Percentiles rank a stretch among this genome's conserved stretches.
phyloP scores from a whole-genome alignment of 1,284 basidiomycete species.

The Sanghuangporus baumii region DNA sequence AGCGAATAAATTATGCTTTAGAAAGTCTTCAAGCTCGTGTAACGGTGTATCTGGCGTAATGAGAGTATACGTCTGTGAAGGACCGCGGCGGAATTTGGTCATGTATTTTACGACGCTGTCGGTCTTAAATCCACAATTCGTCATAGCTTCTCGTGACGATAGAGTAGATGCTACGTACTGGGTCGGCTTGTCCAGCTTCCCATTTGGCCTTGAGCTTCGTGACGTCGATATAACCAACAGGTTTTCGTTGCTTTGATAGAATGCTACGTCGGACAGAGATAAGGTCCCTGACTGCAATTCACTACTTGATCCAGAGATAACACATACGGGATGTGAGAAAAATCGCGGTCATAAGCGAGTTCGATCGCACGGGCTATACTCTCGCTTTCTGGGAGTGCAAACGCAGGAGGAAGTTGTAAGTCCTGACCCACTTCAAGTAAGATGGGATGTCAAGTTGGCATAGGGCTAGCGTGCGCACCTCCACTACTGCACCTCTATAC shows the following conservation, averaged over 20 bases:
- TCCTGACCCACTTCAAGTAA: constrained; percentile 45
- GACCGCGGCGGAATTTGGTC: constrained; percentile 68
- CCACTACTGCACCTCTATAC: constrained; percentile 78
- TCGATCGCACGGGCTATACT: constrained; percentile 72
- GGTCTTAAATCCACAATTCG: constrained; percentile 32
- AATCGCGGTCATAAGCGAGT: constrained; percentile 85
- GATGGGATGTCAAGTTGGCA: constrained; percentile 1
- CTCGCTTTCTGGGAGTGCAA: constrained; percentile 71
- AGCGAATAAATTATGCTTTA: constrained; percentile 68
- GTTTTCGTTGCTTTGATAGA: constrained; percentile 63
- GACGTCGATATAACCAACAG: constrained; percentile 80
- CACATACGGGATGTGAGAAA: constrained; percentile 81
- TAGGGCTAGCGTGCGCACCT: constrained; percentile 38
- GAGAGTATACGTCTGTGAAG: constrained; percentile 65
- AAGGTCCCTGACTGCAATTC: not conserved
- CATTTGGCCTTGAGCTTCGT: constrained; percentile 69
- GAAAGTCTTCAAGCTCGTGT: constrained; percentile 71
- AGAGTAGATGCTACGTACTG: constrained; percentile 41
- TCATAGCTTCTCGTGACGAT: not conserved
- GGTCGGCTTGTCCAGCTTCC: constrained; percentile 65
- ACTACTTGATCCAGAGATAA: constrained; percentile 4
- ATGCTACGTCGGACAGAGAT: constrained; percentile 45
- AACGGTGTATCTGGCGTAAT: constrained; percentile 79
- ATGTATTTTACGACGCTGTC: constrained; percentile 66
- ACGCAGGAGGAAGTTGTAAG: constrained; percentile 84